Percentiles rank a stretch among this genome's conserved stretches.
Conservation (phyloP, 805 yeast species). For the Saccharomycopsis selenospora region DNA sequence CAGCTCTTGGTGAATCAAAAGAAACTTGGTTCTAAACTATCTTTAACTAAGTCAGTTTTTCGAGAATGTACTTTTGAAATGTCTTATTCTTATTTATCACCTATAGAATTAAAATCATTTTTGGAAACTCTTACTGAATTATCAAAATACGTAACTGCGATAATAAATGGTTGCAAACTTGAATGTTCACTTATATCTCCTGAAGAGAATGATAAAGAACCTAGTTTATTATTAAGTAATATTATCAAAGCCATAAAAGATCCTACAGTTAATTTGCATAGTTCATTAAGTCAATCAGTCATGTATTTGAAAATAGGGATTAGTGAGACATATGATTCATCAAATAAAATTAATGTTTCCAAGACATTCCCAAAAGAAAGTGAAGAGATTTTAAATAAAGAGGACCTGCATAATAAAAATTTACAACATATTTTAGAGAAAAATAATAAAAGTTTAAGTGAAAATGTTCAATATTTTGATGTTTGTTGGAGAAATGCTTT, state of each 20-base stretch:
- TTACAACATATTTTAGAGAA: conserved; percentile 24
- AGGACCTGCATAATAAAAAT: conserved; percentile 21
- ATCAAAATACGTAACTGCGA: conserved; percentile 32
- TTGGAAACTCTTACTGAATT: conserved; percentile 30
- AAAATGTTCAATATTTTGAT: conserved; percentile 30
- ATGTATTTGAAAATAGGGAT: conserved; percentile 29
- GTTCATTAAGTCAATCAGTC: conserved; percentile 30
- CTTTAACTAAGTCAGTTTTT: conserved; percentile 32
- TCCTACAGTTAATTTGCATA: conserved; percentile 32
- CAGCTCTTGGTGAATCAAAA: conserved; percentile 31
- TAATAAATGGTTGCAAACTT: conserved; percentile 42
- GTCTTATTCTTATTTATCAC: conserved; percentile 41
- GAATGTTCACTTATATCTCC: conserved; percentile 33
- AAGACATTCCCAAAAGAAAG: neutral
- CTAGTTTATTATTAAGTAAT: conserved; percentile 25
- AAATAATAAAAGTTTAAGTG: conserved; percentile 24
- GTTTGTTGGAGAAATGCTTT: conserved; percentile 30
- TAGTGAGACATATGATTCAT: conserved; percentile 37
- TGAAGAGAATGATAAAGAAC: conserved; percentile 13
- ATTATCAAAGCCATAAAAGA: conserved; percentile 28
- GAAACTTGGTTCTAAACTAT: conserved; percentile 29
- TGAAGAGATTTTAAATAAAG: conserved; percentile 2
- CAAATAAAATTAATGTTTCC: conserved; percentile 5
- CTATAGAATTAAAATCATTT: conserved; percentile 33
- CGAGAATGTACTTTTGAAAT: conserved; percentile 44